Conservation (phyloP, 2,329 filamentous ascomycete species). For the Thelonectria olida region DNA sequence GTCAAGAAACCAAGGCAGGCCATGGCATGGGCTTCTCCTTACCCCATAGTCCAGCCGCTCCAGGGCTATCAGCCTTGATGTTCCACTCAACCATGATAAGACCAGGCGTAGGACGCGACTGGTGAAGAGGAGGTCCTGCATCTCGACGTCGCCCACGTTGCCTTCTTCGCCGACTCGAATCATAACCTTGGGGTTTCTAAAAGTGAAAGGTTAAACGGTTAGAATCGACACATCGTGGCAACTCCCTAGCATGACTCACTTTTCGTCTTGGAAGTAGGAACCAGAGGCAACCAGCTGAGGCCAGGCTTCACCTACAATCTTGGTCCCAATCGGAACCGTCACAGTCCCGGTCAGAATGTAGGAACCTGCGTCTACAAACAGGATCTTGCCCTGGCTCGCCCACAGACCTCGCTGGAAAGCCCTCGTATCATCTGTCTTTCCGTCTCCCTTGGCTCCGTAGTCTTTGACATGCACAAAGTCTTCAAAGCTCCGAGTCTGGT, state of each 20-base stretch:
- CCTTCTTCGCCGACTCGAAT: conserved; percentile 65
- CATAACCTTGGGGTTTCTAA: not conserved
- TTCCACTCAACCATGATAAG: conserved; percentile 71
- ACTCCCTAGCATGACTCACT: not conserved
- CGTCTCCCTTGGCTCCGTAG: conserved; percentile 71
- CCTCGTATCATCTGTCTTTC: conserved; percentile 68
- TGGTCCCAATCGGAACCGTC: conserved; percentile 52
- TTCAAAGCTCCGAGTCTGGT: not conserved
- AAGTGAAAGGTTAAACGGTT: not conserved
- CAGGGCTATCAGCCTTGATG: conserved; percentile 50
- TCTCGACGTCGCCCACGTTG: conserved; percentile 68
- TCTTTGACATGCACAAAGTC: conserved; percentile 10
- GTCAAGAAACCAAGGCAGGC: not conserved
- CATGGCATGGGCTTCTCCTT: not conserved
- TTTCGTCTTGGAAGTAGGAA: conserved; percentile 53
- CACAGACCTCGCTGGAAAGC: conserved; percentile 33
- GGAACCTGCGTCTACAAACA: conserved; percentile 35
- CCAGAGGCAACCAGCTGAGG: conserved; percentile 61
- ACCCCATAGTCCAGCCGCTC: conserved; percentile 62
- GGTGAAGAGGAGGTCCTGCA: conserved; percentile 70
- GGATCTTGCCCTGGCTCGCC: conserved; percentile 32
- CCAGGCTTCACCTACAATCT: conserved; percentile 58
- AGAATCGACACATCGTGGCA: not conserved
- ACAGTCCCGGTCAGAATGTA: conserved; percentile 59
- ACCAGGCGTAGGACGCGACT: conserved; percentile 65